Conservation (phyloP, 202 grass and related monocot genomes). For the Musa balbisiana region DNA sequence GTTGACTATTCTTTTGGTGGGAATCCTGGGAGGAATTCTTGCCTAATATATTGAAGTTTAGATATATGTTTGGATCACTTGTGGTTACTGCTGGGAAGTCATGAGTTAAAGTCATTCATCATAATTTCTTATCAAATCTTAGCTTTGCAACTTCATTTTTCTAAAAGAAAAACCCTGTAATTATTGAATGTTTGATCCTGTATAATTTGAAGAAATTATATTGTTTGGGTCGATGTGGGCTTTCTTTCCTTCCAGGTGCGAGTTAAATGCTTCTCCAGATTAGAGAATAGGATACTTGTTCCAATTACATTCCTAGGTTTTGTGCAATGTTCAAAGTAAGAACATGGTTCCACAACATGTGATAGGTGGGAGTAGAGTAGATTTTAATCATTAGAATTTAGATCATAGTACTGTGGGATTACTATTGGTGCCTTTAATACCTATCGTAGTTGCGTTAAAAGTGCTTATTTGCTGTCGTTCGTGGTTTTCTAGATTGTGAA, state of each 20-base stretch:
- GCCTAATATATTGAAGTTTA: background rate
- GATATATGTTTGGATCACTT: background rate
- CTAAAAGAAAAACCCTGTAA: background rate
- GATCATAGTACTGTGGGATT: background rate
- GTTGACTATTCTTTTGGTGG: background rate
- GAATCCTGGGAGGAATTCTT: background rate
- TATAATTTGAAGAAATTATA: too few relatives aligned
- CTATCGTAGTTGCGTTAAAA: background rate
- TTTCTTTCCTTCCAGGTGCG: too few relatives aligned
- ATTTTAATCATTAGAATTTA: background rate
- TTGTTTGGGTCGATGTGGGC: too few relatives aligned
- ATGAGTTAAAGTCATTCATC: background rate
- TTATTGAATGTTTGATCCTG: background rate
- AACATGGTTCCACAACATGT: too few relatives aligned
- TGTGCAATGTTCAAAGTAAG: too few relatives aligned
- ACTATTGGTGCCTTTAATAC: too few relatives aligned
- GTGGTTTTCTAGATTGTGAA: background rate
- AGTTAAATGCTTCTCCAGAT: too few relatives aligned
- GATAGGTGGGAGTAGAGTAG: background rate
- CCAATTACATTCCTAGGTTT: too few relatives aligned
- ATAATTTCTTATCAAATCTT: background rate
- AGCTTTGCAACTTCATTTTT: background rate
- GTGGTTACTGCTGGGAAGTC: too few relatives aligned
- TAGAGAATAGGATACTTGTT: too few relatives aligned
- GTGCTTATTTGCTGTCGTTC: background rate